Percentiles rank a stretch among this genome's conserved stretches.
phyloP scores from a whole-genome alignment of 2,329 filamentous ascomycete genomes.

The Penicillium sclerotiorum region DNA sequence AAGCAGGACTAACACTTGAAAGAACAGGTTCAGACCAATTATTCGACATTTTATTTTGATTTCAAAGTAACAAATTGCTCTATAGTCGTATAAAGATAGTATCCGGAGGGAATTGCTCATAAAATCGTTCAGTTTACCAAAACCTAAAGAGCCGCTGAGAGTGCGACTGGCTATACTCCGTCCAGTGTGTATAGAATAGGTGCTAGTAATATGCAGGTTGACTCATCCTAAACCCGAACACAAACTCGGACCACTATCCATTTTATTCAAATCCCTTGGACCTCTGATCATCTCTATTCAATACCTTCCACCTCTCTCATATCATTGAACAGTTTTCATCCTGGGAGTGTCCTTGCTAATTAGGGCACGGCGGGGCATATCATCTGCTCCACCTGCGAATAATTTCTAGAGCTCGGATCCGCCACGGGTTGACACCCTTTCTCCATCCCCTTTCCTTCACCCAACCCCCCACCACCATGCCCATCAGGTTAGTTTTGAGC shows the following conservation, averaged over 20 bases:
- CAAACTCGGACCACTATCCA: background rate
- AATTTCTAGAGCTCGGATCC: constrained; percentile 30
- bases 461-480: constrained; percentile 30
- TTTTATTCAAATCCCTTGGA: background rate
- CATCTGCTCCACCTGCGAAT: constrained; percentile 27
- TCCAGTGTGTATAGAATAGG: too few relatives aligned
- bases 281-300: background rate
- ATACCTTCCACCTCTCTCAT: background rate
- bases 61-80: too few relatives aligned
- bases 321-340: background rate
- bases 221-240: constrained; percentile 6
- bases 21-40: too few relatives aligned
- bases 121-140: too few relatives aligned
- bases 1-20: too few relatives aligned
- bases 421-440: constrained; percentile 18
- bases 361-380: constrained; percentile 29
- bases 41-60: too few relatives aligned
- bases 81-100: too few relatives aligned
- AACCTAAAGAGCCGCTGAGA: too few relatives aligned
- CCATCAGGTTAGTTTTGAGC: constrained; percentile 39
- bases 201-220: too few relatives aligned
- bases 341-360: constrained; percentile 12
- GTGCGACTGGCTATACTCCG: too few relatives aligned
- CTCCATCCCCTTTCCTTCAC: constrained; percentile 18
- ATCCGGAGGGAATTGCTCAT: too few relatives aligned